These are phyloP conservation scores for Acer negundo DNA, from an alignment of 345 rosid genomes.

Conservation along the genomic window DNA sequence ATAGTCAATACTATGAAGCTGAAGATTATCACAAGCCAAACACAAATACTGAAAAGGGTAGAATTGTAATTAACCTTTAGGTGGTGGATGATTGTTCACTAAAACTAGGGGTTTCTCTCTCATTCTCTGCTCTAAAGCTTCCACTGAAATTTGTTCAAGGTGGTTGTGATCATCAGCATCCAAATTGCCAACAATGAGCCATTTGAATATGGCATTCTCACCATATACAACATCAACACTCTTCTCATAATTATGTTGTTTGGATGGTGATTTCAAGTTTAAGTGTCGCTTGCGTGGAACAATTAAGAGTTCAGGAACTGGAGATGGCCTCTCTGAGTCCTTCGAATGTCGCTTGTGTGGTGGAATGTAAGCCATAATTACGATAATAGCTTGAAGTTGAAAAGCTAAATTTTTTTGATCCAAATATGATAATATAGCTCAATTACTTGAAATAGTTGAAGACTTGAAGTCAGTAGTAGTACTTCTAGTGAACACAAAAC, in stretches of 20 bases:
- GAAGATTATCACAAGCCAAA: background rate
- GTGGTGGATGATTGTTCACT: constrained; percentile 24
- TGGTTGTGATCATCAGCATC: constrained; percentile 30
- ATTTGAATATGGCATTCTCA: constrained; percentile 26
- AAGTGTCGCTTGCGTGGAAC: constrained; percentile 29
- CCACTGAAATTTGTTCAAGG: constrained; percentile 41
- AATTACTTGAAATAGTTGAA: no score
- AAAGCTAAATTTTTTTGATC: no score
- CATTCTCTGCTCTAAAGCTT: constrained; percentile 21
- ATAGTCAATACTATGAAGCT: background rate
- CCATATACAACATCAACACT: constrained; percentile 38
- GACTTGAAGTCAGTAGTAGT: no score
- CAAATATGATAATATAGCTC: no score
- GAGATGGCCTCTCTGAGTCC: constrained; percentile 30
- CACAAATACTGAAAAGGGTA: background rate
- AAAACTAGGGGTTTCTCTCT: constrained; percentile 41
- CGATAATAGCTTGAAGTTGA: background rate
- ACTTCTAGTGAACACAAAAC: no score
- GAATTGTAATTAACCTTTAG: constrained; percentile 27
- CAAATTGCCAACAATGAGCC: constrained; percentile 45
- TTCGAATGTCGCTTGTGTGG: constrained; percentile 57
- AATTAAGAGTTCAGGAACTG: constrained; percentile 31
- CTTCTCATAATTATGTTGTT: constrained; percentile 2
- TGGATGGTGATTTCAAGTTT: constrained; percentile 19
- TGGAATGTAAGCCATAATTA: constrained; percentile 61